Evolutionary conservation across 2,329 filamentous ascomycete genomes (phyloP).

Genomic region (Metarhizium robertsii): DNA sequence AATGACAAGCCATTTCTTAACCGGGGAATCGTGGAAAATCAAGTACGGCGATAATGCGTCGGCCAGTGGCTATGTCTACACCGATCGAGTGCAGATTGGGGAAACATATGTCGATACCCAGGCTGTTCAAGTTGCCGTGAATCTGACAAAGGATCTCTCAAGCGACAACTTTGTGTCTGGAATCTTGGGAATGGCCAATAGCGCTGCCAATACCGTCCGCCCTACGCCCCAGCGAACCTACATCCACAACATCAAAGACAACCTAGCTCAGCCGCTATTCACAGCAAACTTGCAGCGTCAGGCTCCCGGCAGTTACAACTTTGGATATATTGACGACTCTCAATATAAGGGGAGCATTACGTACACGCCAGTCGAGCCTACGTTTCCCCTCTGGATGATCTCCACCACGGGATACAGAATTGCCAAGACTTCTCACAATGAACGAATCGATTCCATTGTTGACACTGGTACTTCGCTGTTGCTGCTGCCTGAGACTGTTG

Average conservation of each 20-base stretch:
- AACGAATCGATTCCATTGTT: constrained; percentile 41
- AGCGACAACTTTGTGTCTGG: constrained; percentile 25
- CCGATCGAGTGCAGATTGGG: constrained; percentile 54
- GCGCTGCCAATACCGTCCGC: constrained; percentile 22
- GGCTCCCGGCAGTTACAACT: constrained; percentile 28
- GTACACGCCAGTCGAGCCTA: constrained; percentile 42
- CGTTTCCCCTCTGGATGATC: constrained; percentile 54
- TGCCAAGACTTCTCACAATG: constrained; percentile 21
- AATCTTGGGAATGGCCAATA: constrained; percentile 25
- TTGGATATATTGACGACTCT: constrained; percentile 41
- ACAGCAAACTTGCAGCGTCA: constrained; percentile 25
- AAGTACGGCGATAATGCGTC: constrained; percentile 56
- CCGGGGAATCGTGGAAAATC: constrained; percentile 43
- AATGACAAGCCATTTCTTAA: constrained; percentile 31
- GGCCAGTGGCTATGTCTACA: constrained; percentile 56
- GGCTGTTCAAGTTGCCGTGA: constrained; percentile 55
- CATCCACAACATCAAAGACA: constrained; percentile 23
- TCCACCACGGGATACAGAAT: constrained; percentile 45
- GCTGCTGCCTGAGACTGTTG: constrained; percentile 43
- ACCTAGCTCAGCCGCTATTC: constrained; percentile 23
- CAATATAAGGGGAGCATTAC: constrained; percentile 48
- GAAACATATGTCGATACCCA: constrained; percentile 48
- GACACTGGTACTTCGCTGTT: constrained; percentile 65
- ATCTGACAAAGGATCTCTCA: constrained; percentile 38
- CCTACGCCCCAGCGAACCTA: constrained; percentile 24